phyloP scores from a whole-genome alignment of 2,329 filamentous ascomycete species.

The Byssothecium circinans region DNA sequence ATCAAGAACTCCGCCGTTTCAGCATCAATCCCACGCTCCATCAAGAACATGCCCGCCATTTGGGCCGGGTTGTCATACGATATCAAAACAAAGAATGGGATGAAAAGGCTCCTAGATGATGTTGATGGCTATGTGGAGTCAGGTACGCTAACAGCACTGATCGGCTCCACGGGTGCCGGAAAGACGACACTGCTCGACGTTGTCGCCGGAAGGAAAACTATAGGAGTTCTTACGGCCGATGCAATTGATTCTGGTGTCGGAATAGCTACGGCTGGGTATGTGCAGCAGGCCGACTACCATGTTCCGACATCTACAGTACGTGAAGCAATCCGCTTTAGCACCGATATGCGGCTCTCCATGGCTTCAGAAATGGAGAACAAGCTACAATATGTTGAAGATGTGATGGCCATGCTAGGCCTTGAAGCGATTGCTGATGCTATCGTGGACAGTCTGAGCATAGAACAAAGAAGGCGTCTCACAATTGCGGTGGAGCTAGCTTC shows the following conservation, averaged over 20 bases:
- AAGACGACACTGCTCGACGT: slow-evolving; percentile 84
- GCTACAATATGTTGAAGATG: slow-evolving; percentile 66
- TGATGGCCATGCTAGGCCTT: slow-evolving; percentile 67
- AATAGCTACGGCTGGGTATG: slow-evolving; percentile 65
- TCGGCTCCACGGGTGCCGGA: slow-evolving; percentile 79
- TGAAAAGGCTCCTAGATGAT: slow-evolving; percentile 65
- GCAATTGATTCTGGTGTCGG: slow-evolving; percentile 69
- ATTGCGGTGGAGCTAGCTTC: slow-evolving; percentile 68
- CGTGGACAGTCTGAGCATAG: slow-evolving; percentile 63
- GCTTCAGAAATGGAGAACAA: slow-evolving; percentile 62
- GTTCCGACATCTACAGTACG: slow-evolving; percentile 69
- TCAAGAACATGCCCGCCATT: neutral
- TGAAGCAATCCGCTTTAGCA: slow-evolving; percentile 70
- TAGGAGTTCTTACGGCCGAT: slow-evolving; percentile 64
- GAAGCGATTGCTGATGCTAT: slow-evolving; percentile 68
- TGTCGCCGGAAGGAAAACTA: slow-evolving; percentile 70
- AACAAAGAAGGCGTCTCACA: slow-evolving; percentile 71
- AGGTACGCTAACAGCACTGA: slow-evolving; percentile 76
- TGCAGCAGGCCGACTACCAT: slow-evolving; percentile 72
- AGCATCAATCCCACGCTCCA: neutral
- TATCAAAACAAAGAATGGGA: slow-evolving; percentile 66
- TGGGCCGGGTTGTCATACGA: slow-evolving; percentile 60
- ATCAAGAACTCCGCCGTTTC: no score
- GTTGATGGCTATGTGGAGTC: slow-evolving; percentile 79
- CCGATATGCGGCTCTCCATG: slow-evolving; percentile 63